Evolutionary conservation across 2,329 filamentous ascomycete genomes (phyloP).

Genomic region (Colletotrichum navitas): DNA sequence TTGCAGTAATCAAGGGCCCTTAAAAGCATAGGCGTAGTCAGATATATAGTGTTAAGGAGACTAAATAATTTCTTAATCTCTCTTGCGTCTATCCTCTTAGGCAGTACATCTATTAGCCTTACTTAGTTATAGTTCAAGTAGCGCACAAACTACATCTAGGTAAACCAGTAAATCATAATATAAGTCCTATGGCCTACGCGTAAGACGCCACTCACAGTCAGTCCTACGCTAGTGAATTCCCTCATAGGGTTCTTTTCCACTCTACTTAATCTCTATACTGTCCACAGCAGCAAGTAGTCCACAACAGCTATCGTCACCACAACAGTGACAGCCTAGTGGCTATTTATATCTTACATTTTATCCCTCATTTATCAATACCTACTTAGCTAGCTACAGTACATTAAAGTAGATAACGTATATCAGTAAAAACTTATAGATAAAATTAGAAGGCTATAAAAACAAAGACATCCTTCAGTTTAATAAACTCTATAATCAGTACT

Average conservation of each 20-base stretch:
- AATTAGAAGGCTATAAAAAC: background rate
- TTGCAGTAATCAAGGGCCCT: constrained; percentile 10
- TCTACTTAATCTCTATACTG: constrained; percentile 24
- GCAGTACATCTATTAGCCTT: constrained; percentile 14
- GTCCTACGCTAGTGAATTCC: constrained; percentile 14
- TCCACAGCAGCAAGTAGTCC: constrained; percentile 9
- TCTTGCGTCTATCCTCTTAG: constrained; percentile 13
- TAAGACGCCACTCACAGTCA: background rate
- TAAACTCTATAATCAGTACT: background rate
- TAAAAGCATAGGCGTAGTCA: constrained; percentile 10
- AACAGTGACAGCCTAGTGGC: background rate
- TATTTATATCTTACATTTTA: background rate
- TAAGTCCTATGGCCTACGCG: background rate
- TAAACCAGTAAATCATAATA: constrained; percentile 14
- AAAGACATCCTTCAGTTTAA: background rate
- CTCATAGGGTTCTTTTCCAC: constrained; percentile 20
- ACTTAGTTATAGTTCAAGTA: constrained; percentile 16
- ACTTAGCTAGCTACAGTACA: background rate
- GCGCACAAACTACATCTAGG: constrained; percentile 19
- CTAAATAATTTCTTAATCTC: constrained; percentile 18
- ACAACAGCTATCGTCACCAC: constrained; percentile 1
- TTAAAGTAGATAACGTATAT: background rate
- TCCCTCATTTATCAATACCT: background rate
- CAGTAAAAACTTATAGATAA: background rate
- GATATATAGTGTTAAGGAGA: constrained; percentile 1